Evolutionary conservation across 495 filamentous ascomycete genomes (phyloP), one percentile per base, ranked within the genome.

Genomic region (Haplographium delicatum): DNA sequence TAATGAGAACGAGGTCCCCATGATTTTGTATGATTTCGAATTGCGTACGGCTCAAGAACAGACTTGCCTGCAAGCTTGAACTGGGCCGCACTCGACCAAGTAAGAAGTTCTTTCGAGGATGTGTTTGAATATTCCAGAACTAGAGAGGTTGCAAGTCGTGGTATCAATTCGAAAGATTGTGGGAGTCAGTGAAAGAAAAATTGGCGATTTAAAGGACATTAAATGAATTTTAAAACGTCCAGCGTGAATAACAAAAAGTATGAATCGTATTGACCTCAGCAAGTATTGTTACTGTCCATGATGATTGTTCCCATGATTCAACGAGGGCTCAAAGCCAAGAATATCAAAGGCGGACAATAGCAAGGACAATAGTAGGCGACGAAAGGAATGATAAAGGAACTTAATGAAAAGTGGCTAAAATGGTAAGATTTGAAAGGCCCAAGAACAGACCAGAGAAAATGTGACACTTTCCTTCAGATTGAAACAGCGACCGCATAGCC

Each of bases 401-500:
- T 34, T 11, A 38, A 43, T 22, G 15, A 39, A 44, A 47, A 35
- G 10, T 25, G n/a, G n/a, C n/a, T n/a, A n/a, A n/a, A n/a, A n/a
- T n/a, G n/a, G n/a, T n/a, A 50, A 37, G 28, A 13, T 13, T 7
- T 7, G 7, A 31, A 31, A 31, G 13, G 7, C 13, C 28, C 13
- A 31, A 31, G 20, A 16, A 44, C 19, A n/a, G 15, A 15, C 24
- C 49, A 57, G 5, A 39, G 41, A 7, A 2, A 8, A 45, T 53
- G 40, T n/a, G 16, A 38, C 34, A 34, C n/a, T 20, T 15, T 16
- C 18, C 7, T 13, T 44, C 9, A 30, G 16, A 59, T 60, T 56
- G 47, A 60, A 52, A 56, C 44, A 56, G 53, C 50, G 39, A 60
- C 41, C n/a, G n/a, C n/a, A n/a, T n/a, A n/a, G n/a, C n/a, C n/a